phyloP scores from a whole-genome alignment of 495 filamentous ascomycete species.

The Neurospora sp. region DNA sequence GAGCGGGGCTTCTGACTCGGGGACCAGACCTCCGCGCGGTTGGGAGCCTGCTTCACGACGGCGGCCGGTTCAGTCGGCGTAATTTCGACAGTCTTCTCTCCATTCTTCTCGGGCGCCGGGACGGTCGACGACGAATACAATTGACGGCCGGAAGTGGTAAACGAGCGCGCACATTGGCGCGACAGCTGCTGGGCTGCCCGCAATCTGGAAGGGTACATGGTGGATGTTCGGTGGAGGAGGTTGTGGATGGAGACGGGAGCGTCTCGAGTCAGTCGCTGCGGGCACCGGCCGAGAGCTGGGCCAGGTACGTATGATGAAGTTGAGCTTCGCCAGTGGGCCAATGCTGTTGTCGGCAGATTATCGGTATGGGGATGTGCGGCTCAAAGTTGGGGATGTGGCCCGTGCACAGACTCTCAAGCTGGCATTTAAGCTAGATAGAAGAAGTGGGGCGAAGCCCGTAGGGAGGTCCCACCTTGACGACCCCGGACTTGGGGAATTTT shows the following conservation, averaged over 20 bases:
- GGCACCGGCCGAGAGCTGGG: conserved; percentile 1
- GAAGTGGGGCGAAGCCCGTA: neutral
- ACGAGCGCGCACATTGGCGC: conserved; percentile 21
- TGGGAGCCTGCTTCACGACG: conserved; percentile 72
- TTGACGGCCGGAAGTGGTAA: conserved; percentile 26
- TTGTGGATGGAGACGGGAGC: conserved; percentile 14
- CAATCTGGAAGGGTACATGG: conserved; percentile 48
- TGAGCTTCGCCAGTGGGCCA: neutral
- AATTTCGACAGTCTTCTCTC: neutral
- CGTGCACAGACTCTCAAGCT: neutral
- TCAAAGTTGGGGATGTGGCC: neutral
- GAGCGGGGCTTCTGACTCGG: conserved; percentile 68
- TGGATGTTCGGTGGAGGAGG: conserved; percentile 21
- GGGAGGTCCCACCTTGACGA: neutral
- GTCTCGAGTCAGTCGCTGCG: conserved; percentile 8
- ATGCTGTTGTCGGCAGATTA: neutral
- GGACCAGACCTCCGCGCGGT: conserved; percentile 71
- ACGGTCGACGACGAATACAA: conserved; percentile 18
- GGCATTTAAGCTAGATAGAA: neutral
- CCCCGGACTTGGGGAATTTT: neutral
- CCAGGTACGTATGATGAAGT: conserved; percentile 1
- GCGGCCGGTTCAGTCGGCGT: conserved; percentile 30
- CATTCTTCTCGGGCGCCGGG: conserved; percentile 32
- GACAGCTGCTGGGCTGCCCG: conserved; percentile 26
- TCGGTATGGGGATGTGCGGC: neutral